Base-by-base conservation (phyloP, 2,329 filamentous ascomycete genomes). In the Fusarium continuum region DNA sequence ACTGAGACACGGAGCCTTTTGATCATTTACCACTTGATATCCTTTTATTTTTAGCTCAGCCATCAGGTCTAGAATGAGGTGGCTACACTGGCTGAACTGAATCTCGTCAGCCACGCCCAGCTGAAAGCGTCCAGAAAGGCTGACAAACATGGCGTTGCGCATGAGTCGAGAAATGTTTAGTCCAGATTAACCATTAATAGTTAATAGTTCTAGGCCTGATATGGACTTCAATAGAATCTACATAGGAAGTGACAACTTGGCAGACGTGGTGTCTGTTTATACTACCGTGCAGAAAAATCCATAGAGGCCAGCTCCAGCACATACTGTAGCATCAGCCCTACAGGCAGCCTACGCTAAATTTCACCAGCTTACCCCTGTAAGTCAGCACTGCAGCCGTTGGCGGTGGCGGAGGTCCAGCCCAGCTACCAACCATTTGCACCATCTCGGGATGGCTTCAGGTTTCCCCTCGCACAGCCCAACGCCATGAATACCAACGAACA, bases 341-440 rank as follows among this genome's bases (percentile, higher is more conserved):
- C 22, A 22, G 22, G 9, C 36, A 43, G 43, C 58, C 62, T 38
- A 45, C 54, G 22, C 40, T 51, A 61, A 35, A 10, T 29, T 10
- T n/a, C 45, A 40, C 8, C 5, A 13, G n/a, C 16, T 23, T 22
- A 46, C 44, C 49, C 39, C 19, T 50, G 45, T 34, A n/a, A n/a
- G n/a, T n/a, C n/a, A 34, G 6, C 4, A 36, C 8, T 14, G 11
- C 9, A 47, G n/a, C 19, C 22, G 16, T 28, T 55, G 36, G 53
- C 9, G 23, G 62, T 59, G 62, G 58, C 63, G 32, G 43, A 47
- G 47, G 19, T 8, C 5, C 35, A 65, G 57, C 56, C 59, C 31
- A 57, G 20, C 36, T 29, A 17, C 34, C 38, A 23, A 10, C 11
- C 43, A 38, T 49, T 44, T 50, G 56, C 34, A 47, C 23, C 34